Conservation (phyloP, 495 filamentous ascomycete genomes). For the Lophiostoma macrostomum region DNA sequence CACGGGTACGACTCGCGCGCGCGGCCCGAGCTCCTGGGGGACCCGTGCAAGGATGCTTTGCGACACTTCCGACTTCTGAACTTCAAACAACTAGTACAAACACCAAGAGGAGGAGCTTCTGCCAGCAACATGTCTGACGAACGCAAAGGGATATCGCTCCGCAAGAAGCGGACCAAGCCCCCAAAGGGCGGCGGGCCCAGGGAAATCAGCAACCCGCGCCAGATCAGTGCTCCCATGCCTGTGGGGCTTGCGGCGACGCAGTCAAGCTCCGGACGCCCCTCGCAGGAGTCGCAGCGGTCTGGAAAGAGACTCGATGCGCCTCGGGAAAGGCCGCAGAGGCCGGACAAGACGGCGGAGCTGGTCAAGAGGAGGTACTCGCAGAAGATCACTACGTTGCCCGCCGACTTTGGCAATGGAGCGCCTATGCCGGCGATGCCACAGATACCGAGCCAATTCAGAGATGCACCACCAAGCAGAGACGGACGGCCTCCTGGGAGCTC, state of each 20-base stretch:
- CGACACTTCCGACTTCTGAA: no score
- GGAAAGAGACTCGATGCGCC: slow-evolving; percentile 30
- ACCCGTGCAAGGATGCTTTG: no score
- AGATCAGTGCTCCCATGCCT: slow-evolving; percentile 59
- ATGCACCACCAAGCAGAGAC: slow-evolving; percentile 34
- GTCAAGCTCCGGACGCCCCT: slow-evolving; percentile 22
- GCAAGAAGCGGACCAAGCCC: slow-evolving; percentile 70
- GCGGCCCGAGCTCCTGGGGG: no score
- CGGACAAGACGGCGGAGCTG: slow-evolving; percentile 72
- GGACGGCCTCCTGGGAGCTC: slow-evolving; percentile 46
- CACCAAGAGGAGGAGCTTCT: slow-evolving; percentile 40
- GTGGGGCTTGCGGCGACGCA: slow-evolving; percentile 32
- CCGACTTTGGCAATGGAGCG: slow-evolving; percentile 60
- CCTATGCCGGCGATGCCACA: slow-evolving; percentile 64
- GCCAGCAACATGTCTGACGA: slow-evolving; percentile 49
- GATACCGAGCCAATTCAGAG: slow-evolving; percentile 50
- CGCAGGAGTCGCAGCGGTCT: slow-evolving; percentile 19
- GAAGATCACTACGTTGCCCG: slow-evolving; percentile 72
- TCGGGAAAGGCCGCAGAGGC: slow-evolving; percentile 22
- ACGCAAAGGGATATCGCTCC: slow-evolving; percentile 77
- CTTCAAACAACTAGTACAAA: not conserved
- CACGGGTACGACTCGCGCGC: no score
- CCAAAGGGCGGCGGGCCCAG: slow-evolving; percentile 50
- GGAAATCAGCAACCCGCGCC: slow-evolving; percentile 73
- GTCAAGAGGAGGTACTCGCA: slow-evolving; percentile 94